phyloP scores from a whole-genome alignment of 202 grass and related monocot genomes.

The Schoenoplectus tabernaemontani region DNA sequence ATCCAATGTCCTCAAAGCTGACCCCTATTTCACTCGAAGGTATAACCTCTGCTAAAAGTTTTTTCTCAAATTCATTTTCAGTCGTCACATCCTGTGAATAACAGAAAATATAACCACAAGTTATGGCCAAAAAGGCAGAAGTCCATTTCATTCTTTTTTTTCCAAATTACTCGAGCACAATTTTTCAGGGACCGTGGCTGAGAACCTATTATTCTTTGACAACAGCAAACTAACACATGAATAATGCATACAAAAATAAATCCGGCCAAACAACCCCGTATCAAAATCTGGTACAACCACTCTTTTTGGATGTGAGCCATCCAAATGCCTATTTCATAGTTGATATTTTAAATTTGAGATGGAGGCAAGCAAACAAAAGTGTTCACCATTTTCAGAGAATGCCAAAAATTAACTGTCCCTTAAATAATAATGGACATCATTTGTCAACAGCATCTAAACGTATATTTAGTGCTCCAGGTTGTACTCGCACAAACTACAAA shows the following conservation, averaged over 20 bases:
- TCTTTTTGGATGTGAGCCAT: too few species aligned
- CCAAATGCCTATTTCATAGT: background rate
- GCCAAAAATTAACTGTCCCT: background rate
- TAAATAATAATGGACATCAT: background rate
- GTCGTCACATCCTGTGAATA: conserved; percentile 67
- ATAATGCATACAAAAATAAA: background rate
- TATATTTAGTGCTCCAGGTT: background rate
- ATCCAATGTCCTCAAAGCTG: conserved; percentile 86
- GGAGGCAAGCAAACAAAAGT: background rate
- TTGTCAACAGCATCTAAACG: background rate
- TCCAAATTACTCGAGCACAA: background rate
- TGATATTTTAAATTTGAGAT: background rate
- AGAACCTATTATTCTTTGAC: background rate
- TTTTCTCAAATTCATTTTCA: conserved; percentile 97
- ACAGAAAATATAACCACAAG: background rate
- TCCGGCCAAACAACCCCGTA: background rate
- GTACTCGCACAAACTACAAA: background rate
- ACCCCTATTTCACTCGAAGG: conserved; percentile 93
- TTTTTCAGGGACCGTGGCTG: background rate
- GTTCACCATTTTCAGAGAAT: background rate
- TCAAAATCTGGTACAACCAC: background rate
- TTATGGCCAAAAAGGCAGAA: conserved; percentile 5
- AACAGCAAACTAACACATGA: background rate
- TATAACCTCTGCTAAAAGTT: conserved; percentile 86
- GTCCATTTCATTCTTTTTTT: background rate